phyloP scores from a whole-genome alignment of 371 early-diverging fungal species.

The Astathelohania contejeani region DNA sequence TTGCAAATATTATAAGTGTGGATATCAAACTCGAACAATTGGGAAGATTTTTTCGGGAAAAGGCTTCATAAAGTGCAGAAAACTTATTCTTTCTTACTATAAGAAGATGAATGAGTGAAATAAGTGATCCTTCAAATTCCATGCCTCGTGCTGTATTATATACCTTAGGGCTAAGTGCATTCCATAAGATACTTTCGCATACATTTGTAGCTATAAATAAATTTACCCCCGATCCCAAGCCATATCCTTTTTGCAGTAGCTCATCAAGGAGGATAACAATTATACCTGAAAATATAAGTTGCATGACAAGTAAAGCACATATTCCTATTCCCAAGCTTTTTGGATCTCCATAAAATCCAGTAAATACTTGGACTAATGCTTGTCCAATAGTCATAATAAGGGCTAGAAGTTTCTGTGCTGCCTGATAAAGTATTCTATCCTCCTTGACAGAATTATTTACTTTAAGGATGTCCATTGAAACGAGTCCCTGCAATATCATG shows the following conservation, averaged over 20 bases:
- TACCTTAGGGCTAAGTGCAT: slow-evolving; percentile 84
- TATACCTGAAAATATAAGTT: slow-evolving; percentile 82
- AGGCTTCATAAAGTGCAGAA: slow-evolving; percentile 85
- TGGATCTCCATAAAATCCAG: slow-evolving; percentile 90
- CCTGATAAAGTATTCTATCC: slow-evolving; percentile 86
- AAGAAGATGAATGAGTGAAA: slow-evolving; percentile 80
- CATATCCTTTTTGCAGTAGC: slow-evolving; percentile 99
- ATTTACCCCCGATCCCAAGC: slow-evolving; percentile 96
- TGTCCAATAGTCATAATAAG: slow-evolving; percentile 84
- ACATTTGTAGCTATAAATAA: slow-evolving; percentile 98
- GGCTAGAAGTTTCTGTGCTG: slow-evolving; percentile 68
- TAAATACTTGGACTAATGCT: slow-evolving; percentile 83
- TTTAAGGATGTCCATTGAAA: slow-evolving; percentile 80
- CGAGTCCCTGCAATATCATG: slow-evolving; percentile 94
- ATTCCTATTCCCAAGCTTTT: slow-evolving; percentile 75
- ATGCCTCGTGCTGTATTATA: slow-evolving; percentile 85
- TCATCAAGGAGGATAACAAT: slow-evolving; percentile 94
- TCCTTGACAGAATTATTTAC: slow-evolving; percentile 92
- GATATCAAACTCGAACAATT: slow-evolving; percentile 79
- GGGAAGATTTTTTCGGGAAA: slow-evolving; percentile 83
- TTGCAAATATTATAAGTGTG: slow-evolving; percentile 71
- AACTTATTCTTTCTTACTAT: slow-evolving; percentile 85
- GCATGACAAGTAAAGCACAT: slow-evolving; percentile 74
- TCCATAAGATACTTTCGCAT: slow-evolving; percentile 97
- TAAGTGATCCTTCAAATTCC: slow-evolving; percentile 94